Evolutionary conservation across 139 green algal species (phyloP), one percentile per base, ranked within the genome.

Genomic region (Pseudopediastrum boryanum): DNA sequence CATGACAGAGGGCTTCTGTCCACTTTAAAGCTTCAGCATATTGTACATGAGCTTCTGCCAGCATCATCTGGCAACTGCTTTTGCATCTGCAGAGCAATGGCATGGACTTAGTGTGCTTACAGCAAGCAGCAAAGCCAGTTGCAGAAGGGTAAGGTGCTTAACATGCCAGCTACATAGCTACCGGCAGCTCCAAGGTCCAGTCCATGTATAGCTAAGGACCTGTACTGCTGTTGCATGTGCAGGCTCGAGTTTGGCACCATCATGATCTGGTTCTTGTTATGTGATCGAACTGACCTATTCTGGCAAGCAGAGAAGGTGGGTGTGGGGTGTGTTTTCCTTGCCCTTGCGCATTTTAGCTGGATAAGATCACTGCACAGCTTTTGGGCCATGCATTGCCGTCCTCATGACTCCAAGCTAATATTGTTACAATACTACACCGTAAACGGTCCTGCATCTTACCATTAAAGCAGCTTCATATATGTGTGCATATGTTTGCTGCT

Each of bases 191-290:
- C 19, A 58, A 19, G 16, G 48, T n/a, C 48, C 48, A 58, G 13
- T 58, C 19, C 16, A n/a, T 16, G 48, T 19, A 16, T 19, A 16
- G 16, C 16, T 58, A 16, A 58, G 16, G 16, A 16, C 48, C 48
- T 2, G 2, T 76, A 10, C 50, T 42, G 4, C 44, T 75, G 63
- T 36, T 79, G 25, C 43, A 36, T 19, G n/a, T 61, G 51, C 19
- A 81, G 77, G 0, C 85, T 89, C 12, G 94, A 98, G 78, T 94
- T 96, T 79, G 94, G 92, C 3, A 84, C 80, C 21, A 88, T 98
- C 35, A 85, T 98, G 58, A n/a, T 92, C 1, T 98, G 91, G 88
- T 96, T 94, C 69, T 97, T 92, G 71, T n/a, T 98, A 12, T 91
- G 85, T 31, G 94, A 98, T 78, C 87, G 94, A 54, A 98, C 94